These are phyloP conservation scores for Stephanodiscus minutulus DNA, from an alignment of 108 stramenopile genomes.

Conservation along the genomic window DNA sequence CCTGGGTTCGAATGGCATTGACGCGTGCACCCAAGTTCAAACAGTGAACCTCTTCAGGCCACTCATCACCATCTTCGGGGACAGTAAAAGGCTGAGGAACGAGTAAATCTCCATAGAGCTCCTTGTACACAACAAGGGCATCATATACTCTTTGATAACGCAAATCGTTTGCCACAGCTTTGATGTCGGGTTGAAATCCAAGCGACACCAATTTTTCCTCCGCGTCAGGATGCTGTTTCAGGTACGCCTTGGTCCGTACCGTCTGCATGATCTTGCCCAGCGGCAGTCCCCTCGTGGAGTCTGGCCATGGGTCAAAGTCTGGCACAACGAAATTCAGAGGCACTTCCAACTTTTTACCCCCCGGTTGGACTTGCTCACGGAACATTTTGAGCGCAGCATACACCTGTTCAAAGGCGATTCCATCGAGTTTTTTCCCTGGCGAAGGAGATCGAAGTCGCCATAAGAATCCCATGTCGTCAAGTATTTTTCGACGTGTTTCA, in stretches of 20 bases:
- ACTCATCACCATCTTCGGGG: conserved; percentile 63
- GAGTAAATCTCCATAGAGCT: conserved; percentile 81
- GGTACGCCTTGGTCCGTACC: conserved; percentile 62
- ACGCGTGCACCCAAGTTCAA: conserved; percentile 85
- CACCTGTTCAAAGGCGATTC: conserved; percentile 71
- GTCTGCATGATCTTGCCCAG: conserved; percentile 68
- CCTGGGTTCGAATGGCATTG: conserved; percentile 88
- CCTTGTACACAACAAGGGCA: conserved; percentile 82
- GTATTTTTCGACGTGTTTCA: conserved; percentile 57
- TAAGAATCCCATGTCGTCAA: conserved; percentile 87
- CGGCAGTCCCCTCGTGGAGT: conserved; percentile 70
- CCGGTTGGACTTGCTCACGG: conserved; percentile 61
- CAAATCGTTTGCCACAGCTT: conserved; percentile 69
- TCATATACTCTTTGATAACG: conserved; percentile 77
- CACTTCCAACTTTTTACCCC: conserved; percentile 51
- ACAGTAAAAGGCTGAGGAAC: conserved; percentile 89
- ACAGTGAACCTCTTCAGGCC: conserved; percentile 82
- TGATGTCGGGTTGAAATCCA: conserved; percentile 55
- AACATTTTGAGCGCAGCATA: conserved; percentile 77
- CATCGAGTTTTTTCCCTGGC: conserved; percentile 48
- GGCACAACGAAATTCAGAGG: conserved; percentile 77
- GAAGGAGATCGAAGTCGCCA: conserved; percentile 76
- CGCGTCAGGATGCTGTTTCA: conserved; percentile 69
- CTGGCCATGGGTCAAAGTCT: conserved; percentile 76
- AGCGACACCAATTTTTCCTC: conserved; percentile 56